Conservation (phyloP, 2,329 filamentous ascomycete species). For the Aspergillus melleus region DNA sequence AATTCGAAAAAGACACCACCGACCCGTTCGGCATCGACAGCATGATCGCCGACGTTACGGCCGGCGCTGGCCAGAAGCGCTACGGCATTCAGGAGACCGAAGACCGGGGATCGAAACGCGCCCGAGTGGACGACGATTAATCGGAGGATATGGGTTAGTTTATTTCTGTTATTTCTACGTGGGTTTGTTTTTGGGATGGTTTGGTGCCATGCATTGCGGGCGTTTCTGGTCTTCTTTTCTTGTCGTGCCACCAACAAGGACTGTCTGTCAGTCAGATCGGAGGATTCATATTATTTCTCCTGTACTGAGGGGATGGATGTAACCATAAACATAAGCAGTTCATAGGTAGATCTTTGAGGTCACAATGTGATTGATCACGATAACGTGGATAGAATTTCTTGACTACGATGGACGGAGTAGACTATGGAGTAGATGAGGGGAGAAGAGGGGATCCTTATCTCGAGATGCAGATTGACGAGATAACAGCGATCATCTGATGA, state of each 20-base stretch:
- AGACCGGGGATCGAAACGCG: slow-evolving; percentile 61
- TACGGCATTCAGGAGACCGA: slow-evolving; percentile 46
- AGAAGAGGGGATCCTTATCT: not conserved
- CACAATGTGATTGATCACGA: no score
- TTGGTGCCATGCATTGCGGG: slow-evolving; percentile 1
- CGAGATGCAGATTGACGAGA: no score
- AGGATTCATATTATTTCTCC: not conserved
- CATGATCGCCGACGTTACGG: slow-evolving; percentile 78
- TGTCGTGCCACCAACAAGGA: not conserved
- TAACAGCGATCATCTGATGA: not conserved
- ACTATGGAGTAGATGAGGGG: no score
- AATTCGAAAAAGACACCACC: slow-evolving; percentile 85
- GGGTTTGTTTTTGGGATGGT: not conserved
- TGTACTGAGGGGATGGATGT: not conserved
- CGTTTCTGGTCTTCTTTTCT: not conserved
- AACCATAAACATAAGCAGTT: not conserved
- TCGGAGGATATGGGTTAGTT: not conserved
- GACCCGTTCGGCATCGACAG: slow-evolving; percentile 95
- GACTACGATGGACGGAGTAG: no score
- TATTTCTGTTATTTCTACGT: slow-evolving; percentile 10
- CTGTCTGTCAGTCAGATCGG: no score
- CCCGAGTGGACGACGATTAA: slow-evolving; percentile 73
- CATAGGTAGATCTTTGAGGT: not conserved
- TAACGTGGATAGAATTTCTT: not conserved
- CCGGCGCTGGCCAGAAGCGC: slow-evolving; percentile 48